phyloP scores from a whole-genome alignment of 257 asterid species.

The Osmanthus fragrans region DNA sequence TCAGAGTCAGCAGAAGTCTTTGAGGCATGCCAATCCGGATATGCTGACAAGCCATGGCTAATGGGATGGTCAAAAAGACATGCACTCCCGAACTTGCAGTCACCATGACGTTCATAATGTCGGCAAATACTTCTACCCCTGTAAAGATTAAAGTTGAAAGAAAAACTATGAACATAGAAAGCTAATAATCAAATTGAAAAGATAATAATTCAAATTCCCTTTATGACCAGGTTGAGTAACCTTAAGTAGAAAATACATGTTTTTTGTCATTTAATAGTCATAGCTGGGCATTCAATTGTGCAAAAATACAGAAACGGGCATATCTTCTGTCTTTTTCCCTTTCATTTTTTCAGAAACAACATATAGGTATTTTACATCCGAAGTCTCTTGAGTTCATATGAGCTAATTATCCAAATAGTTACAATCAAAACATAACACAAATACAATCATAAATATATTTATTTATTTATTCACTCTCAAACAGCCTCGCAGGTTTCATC shows the following conservation, averaged over 20 bases:
- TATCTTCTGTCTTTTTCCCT: not conserved
- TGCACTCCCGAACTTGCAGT: slow-evolving; percentile 37
- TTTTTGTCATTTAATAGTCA: not conserved
- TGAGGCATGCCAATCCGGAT: slow-evolving; percentile 10
- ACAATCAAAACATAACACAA: no score
- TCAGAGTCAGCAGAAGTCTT: not conserved
- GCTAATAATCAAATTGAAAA: not conserved
- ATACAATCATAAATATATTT: no score
- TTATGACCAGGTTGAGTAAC: not conserved
- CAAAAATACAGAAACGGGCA: not conserved
- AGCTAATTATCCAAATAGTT: not conserved
- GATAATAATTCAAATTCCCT: not conserved
- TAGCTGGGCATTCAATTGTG: not conserved
- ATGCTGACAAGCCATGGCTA: slow-evolving; percentile 1
- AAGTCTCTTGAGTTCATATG: not conserved
- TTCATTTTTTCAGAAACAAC: not conserved
- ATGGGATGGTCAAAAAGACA: slow-evolving; percentile 42
- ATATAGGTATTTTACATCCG: not conserved
- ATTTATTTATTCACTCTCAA: no score
- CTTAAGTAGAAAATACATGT: not conserved
- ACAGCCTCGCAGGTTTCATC: no score
- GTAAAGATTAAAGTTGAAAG: slow-evolving; percentile 5
- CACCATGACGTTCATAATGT: slow-evolving; percentile 33
- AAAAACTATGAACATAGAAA: not conserved
- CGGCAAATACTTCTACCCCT: slow-evolving; percentile 41